These are phyloP conservation scores for Metarhizium anisopliae DNA, from an alignment of 2,329 filamentous ascomycete genomes.

Conservation along the genomic window DNA sequence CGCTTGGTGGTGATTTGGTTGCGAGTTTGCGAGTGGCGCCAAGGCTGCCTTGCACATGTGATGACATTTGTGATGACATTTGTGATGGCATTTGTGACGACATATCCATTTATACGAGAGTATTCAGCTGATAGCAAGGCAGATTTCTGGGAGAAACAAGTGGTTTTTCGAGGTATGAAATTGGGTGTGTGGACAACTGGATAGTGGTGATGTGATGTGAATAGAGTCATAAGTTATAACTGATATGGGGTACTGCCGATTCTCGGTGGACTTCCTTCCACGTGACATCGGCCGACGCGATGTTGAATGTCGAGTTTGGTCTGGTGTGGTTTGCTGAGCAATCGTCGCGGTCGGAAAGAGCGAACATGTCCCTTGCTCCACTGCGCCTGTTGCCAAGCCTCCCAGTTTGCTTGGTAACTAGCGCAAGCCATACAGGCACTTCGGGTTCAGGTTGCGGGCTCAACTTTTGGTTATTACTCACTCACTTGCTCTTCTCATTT, in stretches of 20 bases:
- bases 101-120: too few relatives aligned
- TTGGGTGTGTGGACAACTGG: too few relatives aligned
- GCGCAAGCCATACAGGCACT: background rate
- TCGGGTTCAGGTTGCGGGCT: background rate
- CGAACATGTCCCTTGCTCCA: background rate
- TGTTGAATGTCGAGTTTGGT: background rate
- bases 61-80: too few relatives aligned
- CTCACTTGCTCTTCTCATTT: background rate
- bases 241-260: too few relatives aligned
- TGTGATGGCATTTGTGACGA: too few relatives aligned
- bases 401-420: background rate
- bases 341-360: background rate
- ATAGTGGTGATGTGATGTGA: too few relatives aligned
- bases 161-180: too few relatives aligned
- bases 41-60: background rate
- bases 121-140: too few relatives aligned
- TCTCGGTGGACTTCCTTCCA: too few relatives aligned
- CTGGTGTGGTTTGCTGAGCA: too few relatives aligned
- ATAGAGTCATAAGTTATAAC: too few relatives aligned
- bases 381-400: background rate
- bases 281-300: background rate
- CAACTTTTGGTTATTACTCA: constrained; percentile 1
- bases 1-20: background rate
- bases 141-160: too few relatives aligned
- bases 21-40: background rate